Conservation (phyloP, 2,329 filamentous ascomycete species). For the Fonsecaea erecta region DNA sequence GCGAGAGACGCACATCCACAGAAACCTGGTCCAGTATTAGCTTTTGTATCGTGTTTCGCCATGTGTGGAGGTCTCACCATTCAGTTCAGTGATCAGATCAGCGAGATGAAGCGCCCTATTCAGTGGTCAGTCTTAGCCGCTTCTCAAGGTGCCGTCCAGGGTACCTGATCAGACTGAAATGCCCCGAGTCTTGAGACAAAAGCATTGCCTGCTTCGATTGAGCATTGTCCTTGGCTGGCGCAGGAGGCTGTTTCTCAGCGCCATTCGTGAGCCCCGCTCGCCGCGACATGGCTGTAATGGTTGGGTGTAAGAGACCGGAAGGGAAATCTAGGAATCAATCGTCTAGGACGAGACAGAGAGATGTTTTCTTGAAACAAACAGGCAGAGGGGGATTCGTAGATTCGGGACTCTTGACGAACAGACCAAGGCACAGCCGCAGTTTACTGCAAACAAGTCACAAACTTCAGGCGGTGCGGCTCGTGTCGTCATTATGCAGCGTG, state of each 20-base stretch:
- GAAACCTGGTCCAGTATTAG: constrained; percentile 46
- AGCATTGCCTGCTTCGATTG: constrained; percentile 57
- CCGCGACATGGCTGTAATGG: constrained; percentile 35
- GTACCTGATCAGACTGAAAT: constrained; percentile 57
- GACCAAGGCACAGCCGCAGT: constrained; percentile 24
- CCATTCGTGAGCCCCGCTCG: constrained; percentile 32
- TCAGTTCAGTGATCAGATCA: constrained; percentile 57
- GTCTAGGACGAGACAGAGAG: background rate
- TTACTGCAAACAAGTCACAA: constrained; percentile 1
- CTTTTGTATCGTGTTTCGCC: background rate
- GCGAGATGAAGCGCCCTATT: constrained; percentile 54
- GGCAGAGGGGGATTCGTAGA: background rate
- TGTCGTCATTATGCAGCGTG: constrained; percentile 28
- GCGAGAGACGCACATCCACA: constrained; percentile 50
- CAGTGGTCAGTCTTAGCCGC: background rate
- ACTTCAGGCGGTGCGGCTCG: constrained; percentile 1
- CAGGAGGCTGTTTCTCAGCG: constrained; percentile 26
- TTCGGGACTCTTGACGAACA: constrained; percentile 7
- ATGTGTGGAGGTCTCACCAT: constrained; percentile 44
- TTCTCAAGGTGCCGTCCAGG: background rate
- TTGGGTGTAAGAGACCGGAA: background rate
- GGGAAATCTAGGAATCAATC: background rate
- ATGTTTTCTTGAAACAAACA: background rate
- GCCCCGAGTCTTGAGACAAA: constrained; percentile 53
- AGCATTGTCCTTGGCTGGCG: constrained; percentile 40